Evolutionary conservation across 768 basidiomycete genomes (phyloP).

Genomic region (Agaricus blazei): DNA sequence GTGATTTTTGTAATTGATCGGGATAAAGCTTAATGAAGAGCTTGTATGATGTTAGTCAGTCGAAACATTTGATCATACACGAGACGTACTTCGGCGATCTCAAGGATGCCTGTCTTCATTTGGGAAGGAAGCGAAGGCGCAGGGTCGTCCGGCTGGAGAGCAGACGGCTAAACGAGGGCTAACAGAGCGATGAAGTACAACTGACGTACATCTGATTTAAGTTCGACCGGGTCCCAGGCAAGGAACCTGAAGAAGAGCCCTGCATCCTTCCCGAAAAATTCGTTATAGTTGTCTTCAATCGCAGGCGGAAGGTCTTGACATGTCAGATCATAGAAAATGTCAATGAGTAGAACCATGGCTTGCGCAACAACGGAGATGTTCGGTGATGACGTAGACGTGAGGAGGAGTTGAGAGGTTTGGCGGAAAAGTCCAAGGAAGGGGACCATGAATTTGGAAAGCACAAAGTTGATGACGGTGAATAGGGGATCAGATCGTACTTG

Average conservation of each 20-base stretch:
- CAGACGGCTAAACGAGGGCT: not conserved
- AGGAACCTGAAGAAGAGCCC: conserved; percentile 83
- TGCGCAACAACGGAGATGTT: conserved; percentile 57
- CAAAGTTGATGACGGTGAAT: conserved; percentile 88
- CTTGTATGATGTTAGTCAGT: conserved; percentile 26
- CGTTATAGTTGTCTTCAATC: conserved; percentile 81
- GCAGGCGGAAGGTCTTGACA: conserved; percentile 93
- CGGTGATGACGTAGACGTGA: conserved; percentile 34
- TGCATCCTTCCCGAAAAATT: conserved; percentile 68
- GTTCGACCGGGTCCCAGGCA: conserved; percentile 67
- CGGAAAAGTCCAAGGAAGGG: conserved; percentile 85
- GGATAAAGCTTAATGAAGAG: conserved; percentile 81
- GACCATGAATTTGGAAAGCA: conserved; percentile 74
- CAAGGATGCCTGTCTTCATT: conserved; percentile 85
- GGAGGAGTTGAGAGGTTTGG: conserved; percentile 50
- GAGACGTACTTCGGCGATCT: conserved; percentile 74
- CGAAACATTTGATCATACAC: not conserved
- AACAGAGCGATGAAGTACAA: not conserved
- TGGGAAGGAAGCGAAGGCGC: conserved; percentile 84
- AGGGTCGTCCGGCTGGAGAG: conserved; percentile 65
- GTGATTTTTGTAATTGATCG: conserved; percentile 62
- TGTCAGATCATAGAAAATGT: conserved; percentile 91
- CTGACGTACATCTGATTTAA: conserved; percentile 64
- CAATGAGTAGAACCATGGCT: conserved; percentile 70
- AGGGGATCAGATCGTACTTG: conserved; percentile 84